Conservation (phyloP, 257 asterid genomes). For the Leonotis leonurus region DNA sequence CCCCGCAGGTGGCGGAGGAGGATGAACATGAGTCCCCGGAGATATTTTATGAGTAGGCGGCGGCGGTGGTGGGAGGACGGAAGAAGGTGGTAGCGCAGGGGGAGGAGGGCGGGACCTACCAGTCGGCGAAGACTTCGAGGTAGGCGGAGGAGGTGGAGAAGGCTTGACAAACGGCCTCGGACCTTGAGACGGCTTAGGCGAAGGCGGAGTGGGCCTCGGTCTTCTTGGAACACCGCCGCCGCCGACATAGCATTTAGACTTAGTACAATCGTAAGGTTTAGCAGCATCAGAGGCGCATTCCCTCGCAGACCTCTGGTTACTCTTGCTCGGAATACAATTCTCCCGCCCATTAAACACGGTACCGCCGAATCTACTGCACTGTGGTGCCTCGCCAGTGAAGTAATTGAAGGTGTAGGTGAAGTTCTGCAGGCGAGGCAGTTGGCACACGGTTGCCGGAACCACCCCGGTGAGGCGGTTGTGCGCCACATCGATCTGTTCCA, state of each 20-base stretch:
- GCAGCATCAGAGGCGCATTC: conserved; percentile 74
- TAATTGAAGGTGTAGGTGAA: conserved; percentile 42
- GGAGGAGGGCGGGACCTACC: conserved; percentile 41
- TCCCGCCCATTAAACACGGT: conserved; percentile 37
- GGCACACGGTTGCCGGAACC: conserved; percentile 40
- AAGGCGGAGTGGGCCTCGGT: not conserved
- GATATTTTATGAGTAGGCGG: conserved; percentile 28
- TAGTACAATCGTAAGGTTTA: conserved; percentile 66
- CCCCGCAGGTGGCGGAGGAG: conserved; percentile 20
- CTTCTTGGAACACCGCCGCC: not conserved
- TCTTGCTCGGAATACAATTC: conserved; percentile 67
- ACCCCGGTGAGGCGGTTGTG: conserved; percentile 38
- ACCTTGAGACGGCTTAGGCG: conserved; percentile 16
- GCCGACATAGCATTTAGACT: conserved; percentile 39
- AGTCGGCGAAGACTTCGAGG: conserved; percentile 30
- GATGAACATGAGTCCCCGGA: conserved; percentile 23
- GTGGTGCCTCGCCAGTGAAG: conserved; percentile 41
- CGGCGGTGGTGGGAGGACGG: conserved; percentile 33
- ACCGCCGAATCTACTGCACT: conserved; percentile 28
- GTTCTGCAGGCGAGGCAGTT: conserved; percentile 46
- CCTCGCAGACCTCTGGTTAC: conserved; percentile 48
- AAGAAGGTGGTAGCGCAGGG: conserved; percentile 19
- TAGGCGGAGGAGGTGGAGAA: conserved; percentile 48
- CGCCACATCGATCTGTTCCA: conserved; percentile 46
- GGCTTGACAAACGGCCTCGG: no score